Evolutionary conservation across 805 yeast species (phyloP).

Genomic region (Saccharomyces mikatae): DNA sequence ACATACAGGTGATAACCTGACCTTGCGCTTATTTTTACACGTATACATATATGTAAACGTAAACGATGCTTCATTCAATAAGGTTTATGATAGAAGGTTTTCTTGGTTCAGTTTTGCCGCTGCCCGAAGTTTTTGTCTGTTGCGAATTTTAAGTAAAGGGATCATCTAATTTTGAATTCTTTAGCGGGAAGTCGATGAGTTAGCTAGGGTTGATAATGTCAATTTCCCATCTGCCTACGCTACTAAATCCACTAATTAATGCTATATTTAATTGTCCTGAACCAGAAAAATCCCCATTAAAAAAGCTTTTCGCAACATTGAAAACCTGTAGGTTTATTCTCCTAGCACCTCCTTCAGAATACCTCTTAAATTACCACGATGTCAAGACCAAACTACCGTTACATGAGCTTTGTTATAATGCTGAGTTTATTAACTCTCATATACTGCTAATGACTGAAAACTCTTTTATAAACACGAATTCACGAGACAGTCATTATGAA

Average conservation of each 20-base stretch:
- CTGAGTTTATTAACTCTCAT: slow-evolving; percentile 58
- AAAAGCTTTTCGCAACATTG: slow-evolving; percentile 39
- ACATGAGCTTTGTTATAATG: slow-evolving; percentile 46
- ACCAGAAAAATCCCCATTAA: slow-evolving; percentile 39
- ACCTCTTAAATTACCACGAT: slow-evolving; percentile 37
- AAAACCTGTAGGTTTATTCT: slow-evolving; percentile 47
- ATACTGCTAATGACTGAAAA: slow-evolving; percentile 37
- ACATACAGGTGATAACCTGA: neutral
- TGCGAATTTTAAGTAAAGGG: neutral
- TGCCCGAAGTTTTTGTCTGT: neutral
- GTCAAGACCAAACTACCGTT: slow-evolving; percentile 33
- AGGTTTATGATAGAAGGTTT: neutral
- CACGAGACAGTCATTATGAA: slow-evolving; percentile 29
- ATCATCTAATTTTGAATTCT: neutral
- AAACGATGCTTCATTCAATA: neutral
- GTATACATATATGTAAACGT: neutral
- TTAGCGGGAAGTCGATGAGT: slow-evolving; percentile 9
- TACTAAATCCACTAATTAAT: slow-evolving; percentile 57
- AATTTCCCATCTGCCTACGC: slow-evolving; percentile 41
- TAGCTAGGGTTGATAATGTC: slow-evolving; percentile 1
- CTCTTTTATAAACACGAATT: slow-evolving; percentile 5
- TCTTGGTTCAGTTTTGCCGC: neutral
- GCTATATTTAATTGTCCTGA: slow-evolving; percentile 58
- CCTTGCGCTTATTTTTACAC: neutral
- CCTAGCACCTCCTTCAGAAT: slow-evolving; percentile 53